Conservation (phyloP, 202 grass and related monocot genomes). For the Cymbopogon flexuosus region DNA sequence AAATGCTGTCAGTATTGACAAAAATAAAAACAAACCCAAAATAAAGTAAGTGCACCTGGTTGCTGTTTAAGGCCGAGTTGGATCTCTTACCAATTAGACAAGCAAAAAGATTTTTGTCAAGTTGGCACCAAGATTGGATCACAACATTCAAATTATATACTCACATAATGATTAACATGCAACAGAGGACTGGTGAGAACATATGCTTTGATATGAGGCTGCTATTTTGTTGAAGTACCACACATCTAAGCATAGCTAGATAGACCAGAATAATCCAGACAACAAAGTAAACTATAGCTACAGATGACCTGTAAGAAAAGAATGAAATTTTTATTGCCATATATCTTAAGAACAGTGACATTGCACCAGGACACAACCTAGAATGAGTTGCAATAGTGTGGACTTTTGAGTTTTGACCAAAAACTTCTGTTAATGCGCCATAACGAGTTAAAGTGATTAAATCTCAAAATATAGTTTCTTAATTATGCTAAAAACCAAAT, state of each 20-base stretch:
- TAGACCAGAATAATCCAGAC: background rate
- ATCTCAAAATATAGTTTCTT: background rate
- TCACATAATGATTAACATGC: background rate
- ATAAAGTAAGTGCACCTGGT: background rate
- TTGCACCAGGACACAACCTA: background rate
- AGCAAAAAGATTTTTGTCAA: background rate
- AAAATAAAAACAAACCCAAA: background rate
- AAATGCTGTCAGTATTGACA: background rate
- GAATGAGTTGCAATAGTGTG: background rate
- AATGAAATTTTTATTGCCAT: slow-evolving; percentile 6
- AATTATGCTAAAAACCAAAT: background rate
- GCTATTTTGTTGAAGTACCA: background rate
- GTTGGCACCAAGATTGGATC: background rate
- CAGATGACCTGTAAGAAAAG: background rate
- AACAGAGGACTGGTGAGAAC: background rate
- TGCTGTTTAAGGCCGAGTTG: background rate
- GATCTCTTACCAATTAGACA: background rate
- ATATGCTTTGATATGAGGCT: background rate
- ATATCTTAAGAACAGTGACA: background rate
- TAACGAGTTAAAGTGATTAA: background rate
- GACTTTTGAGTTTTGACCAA: background rate
- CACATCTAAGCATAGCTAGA: background rate
- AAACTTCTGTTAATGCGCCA: background rate
- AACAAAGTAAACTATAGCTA: background rate
- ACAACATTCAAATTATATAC: background rate